Conservation (phyloP, 805 yeast species). For the Sugiyamaella lignohabitans region DNA sequence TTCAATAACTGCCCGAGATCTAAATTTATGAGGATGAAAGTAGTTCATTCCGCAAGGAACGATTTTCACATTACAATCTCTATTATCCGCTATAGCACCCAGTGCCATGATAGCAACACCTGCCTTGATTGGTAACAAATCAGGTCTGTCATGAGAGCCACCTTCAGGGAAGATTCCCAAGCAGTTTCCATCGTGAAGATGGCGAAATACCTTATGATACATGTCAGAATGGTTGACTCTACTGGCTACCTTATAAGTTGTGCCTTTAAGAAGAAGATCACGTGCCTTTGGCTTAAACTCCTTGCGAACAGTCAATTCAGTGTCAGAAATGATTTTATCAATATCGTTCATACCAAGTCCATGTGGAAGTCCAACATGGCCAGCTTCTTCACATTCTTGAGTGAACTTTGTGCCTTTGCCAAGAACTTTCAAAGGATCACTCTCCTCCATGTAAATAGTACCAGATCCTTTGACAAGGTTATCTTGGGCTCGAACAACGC, state of each 20-base stretch:
- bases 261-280: slow-evolving; percentile 45
- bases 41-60: slow-evolving; percentile 98
- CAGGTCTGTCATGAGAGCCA: slow-evolving; percentile 94
- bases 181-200: slow-evolving; percentile 71
- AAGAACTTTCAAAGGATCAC: slow-evolving; percentile 30
- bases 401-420: slow-evolving; percentile 70
- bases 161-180: slow-evolving; percentile 97
- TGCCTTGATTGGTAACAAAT: slow-evolving; percentile 84
- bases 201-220: slow-evolving; percentile 77
- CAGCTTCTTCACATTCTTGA: slow-evolving; percentile 53
- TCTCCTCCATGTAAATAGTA: slow-evolving; percentile 38
- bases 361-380: slow-evolving; percentile 70
- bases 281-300: slow-evolving; percentile 53
- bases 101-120: slow-evolving; percentile 98
- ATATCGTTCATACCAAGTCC: slow-evolving; percentile 73
- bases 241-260: slow-evolving; percentile 62
- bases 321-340: slow-evolving; percentile 60
- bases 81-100: slow-evolving; percentile 80
- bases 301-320: slow-evolving; percentile 58
- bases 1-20: slow-evolving; percentile 92
- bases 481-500: slow-evolving; percentile 91
- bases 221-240: slow-evolving; percentile 83
- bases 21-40: slow-evolving; percentile 90
- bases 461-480: slow-evolving; percentile 65
- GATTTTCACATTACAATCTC: slow-evolving; percentile 70